Conservation (phyloP, 352 stramenopile species). For the Pythium plurisporium region DNA sequence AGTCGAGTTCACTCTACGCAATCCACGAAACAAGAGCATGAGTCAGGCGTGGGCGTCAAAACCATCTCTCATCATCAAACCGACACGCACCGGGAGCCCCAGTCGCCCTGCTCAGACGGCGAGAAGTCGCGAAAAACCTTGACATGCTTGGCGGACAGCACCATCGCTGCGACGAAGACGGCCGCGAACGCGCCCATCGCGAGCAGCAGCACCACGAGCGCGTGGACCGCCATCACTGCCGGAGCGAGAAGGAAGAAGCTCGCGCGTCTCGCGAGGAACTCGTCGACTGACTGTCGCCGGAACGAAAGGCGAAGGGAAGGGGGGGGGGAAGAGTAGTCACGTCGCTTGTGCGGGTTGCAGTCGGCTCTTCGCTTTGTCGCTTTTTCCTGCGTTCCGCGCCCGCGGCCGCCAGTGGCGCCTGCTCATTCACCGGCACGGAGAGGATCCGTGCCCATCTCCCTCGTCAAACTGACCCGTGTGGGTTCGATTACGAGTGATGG, state of each 20-base stretch:
- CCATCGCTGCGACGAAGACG: constrained; percentile 46
- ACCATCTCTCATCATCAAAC: no score
- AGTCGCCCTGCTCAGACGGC: constrained; percentile 63
- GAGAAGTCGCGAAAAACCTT: constrained; percentile 71
- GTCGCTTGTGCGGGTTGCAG: no score
- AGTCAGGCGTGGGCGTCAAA: no score
- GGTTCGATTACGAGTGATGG: no score
- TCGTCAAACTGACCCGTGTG: constrained; percentile 11
- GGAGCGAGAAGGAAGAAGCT: not conserved
- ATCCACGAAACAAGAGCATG: no score
- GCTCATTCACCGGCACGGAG: not conserved
- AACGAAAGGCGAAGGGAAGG: no score
- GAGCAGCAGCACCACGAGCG: constrained; percentile 40
- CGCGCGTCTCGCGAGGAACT: not conserved
- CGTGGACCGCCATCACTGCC: constrained; percentile 23
- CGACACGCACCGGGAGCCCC: constrained; percentile 60
- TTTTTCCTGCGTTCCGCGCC: not conserved
- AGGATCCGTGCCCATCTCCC: constrained; percentile 7
- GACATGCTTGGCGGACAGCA: constrained; percentile 51
- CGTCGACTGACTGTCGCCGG: not conserved
- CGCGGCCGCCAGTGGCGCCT: constrained; percentile 1
- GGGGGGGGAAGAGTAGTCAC: no score
- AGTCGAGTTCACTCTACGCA: constrained; percentile 67
- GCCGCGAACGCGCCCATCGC: constrained; percentile 54
- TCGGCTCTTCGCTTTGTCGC: not conserved